phyloP scores from a whole-genome alignment of 768 basidiomycete species.

The Tylopilus sp. region DNA sequence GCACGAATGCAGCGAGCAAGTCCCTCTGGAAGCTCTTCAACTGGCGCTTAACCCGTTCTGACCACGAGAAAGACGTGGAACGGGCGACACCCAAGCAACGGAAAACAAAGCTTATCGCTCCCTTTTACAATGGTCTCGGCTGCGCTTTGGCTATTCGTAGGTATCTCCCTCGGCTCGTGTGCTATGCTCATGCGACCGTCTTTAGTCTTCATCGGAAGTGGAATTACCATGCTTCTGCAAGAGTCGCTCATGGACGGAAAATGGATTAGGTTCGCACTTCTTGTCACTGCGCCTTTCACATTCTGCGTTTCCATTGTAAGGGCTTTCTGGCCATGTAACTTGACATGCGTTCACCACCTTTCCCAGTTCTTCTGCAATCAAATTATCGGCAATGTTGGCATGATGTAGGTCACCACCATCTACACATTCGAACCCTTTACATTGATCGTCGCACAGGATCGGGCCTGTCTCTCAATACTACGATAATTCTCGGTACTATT shows the following conservation, averaged over 20 bases:
- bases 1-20: neutral
- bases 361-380: constrained; percentile 71
- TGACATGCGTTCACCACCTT: constrained; percentile 1
- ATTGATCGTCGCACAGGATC: constrained; percentile 39
- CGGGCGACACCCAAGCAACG: constrained; percentile 41
- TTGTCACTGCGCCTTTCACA: constrained; percentile 64
- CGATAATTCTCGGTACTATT: constrained; percentile 83
- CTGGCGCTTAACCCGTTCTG: constrained; percentile 48
- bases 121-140: constrained; percentile 69
- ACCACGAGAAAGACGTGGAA: constrained; percentile 46
- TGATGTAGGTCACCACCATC: constrained; percentile 45
- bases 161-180: neutral
- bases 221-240: constrained; percentile 52
- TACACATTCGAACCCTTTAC: neutral
- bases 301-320: constrained; percentile 74
- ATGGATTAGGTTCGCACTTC: constrained; percentile 60
- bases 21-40: constrained; percentile 29
- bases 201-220: constrained; percentile 67
- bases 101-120: constrained; percentile 62
- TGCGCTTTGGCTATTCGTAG: constrained; percentile 66
- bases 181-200: constrained; percentile 1
- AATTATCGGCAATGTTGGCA: constrained; percentile 59
- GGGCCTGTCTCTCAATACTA: constrained; percentile 85
- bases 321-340: constrained; percentile 2
- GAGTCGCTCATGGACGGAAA: constrained; percentile 68